phyloP scores from a whole-genome alignment of 495 filamentous ascomycete species.

The Aspergillus ostianus region DNA sequence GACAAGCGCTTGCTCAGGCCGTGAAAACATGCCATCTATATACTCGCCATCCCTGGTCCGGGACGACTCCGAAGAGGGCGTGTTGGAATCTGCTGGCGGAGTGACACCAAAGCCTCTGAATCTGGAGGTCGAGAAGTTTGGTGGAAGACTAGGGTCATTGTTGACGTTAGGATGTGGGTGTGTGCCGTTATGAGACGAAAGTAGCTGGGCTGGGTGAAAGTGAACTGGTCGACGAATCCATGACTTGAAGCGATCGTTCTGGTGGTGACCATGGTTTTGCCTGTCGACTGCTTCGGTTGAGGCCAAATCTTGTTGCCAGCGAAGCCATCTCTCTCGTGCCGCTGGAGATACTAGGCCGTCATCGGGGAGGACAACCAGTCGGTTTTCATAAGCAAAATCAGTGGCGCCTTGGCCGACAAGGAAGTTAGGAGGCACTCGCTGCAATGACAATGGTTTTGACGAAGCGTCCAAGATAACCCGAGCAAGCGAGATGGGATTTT shows the following conservation, averaged over 20 bases:
- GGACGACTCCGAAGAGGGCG: neutral
- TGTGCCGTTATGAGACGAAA: constrained; percentile 12
- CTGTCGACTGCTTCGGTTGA: constrained; percentile 41
- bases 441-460: constrained; percentile 67
- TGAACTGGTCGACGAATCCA: constrained; percentile 20
- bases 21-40: constrained; percentile 11
- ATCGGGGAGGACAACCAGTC: constrained; percentile 64
- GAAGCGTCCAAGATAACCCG: constrained; percentile 77
- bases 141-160: neutral
- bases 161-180: constrained; percentile 1
- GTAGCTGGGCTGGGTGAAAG: constrained; percentile 16
- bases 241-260: constrained; percentile 17
- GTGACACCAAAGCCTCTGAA: neutral
- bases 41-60: constrained; percentile 6
- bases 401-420: constrained; percentile 81
- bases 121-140: neutral
- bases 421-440: constrained; percentile 89
- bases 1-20: neutral
- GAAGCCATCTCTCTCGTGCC: constrained; percentile 68
- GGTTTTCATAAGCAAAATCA: constrained; percentile 77
- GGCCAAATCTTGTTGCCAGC: constrained; percentile 75
- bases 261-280: constrained; percentile 13
- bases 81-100: constrained; percentile 1
- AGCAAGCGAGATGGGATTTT: constrained; percentile 87
- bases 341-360: constrained; percentile 73